Evolutionary conservation across 805 yeast genomes (phyloP), one percentile per base, ranked within the genome.

Genomic region (Lachancea fermentati): DNA sequence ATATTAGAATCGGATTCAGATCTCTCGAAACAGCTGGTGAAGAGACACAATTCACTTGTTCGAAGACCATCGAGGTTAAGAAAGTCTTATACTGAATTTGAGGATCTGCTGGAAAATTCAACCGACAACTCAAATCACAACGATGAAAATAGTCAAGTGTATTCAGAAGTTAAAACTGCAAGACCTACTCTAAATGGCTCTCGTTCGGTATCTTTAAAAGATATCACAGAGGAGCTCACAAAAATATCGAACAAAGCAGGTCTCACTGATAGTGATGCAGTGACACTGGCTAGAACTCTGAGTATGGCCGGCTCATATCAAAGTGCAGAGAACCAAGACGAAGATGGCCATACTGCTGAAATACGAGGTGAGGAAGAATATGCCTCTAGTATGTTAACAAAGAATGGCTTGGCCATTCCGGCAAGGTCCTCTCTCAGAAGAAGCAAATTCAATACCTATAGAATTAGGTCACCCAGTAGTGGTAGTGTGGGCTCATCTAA

Each of bases 171-270:
- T 5, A n/a, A 6, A 28, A 9, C 28, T 26, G 19, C 34, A 8
- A 34, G 31, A 15, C 19, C 34, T 19, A 33, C 39, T 14, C n/a
- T n/a, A n/a, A 24, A 22, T 13, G 24, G 31, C 22, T 36, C 39
- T 4, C 30, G 28, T 11, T 45, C 52, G 5, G 85, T 88, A 3
- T 81, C 91, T 0, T 66, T 85, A 49, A 75, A 76, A 44, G 85
- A 81, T 39, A 71, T 85, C 28, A 81, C 95, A 2, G 76, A 67
- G 45, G 96, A 89, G 59, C 67, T 89, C 40, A 83, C 85, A 48
- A 76, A 73, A 34, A 66, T 88, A 34, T 78, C 91, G 0, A 81
- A 79, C 48, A 68, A 79, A 61, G 95, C 91, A 0, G 93, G 94
- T 0, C 64, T 85, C 60, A 81, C 78, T 39, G 79, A 87, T 3